Conservation (phyloP, 2,329 filamentous ascomycete genomes). For the Exserohilum turcica region DNA sequence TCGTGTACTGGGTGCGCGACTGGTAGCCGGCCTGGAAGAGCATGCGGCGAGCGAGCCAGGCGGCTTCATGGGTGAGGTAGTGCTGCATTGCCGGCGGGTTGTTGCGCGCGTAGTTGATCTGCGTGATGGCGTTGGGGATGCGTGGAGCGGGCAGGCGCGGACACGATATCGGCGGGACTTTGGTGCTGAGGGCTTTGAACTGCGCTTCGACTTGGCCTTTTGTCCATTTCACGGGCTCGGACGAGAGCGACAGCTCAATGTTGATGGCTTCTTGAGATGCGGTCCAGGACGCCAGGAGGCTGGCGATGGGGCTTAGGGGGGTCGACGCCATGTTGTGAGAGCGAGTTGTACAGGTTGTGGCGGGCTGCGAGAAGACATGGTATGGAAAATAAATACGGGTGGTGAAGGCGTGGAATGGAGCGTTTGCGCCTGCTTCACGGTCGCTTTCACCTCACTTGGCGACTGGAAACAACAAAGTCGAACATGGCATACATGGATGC, state of each 20-base stretch:
- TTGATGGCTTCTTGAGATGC: background rate
- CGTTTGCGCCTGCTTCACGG: no score
- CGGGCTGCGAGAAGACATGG: background rate
- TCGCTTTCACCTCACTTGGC: no score
- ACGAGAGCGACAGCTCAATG: background rate
- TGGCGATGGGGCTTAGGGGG: background rate
- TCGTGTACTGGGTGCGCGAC: background rate
- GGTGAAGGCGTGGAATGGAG: no score
- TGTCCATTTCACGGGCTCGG: background rate
- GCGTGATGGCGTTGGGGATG: background rate
- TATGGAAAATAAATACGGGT: background rate
- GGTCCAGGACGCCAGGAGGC: slow-evolving; percentile 1
- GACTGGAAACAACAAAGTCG: no score
- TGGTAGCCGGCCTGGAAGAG: background rate
- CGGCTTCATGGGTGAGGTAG: background rate
- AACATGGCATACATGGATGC: background rate
- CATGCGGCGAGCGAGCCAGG: slow-evolving; percentile 1
- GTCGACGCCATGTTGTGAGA: background rate
- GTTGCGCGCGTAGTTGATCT: background rate
- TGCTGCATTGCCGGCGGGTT: background rate
- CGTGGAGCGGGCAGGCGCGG: background rate
- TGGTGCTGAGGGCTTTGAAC: background rate
- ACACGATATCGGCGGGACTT: background rate
- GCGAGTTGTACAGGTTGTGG: background rate
- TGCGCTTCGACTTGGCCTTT: background rate